A percentile compares a stretch with the other conserved stretches of the same genome.
phyloP scores from a whole-genome alignment of 495 filamentous ascomycete species.

The Penicillium ochrochloron region DNA sequence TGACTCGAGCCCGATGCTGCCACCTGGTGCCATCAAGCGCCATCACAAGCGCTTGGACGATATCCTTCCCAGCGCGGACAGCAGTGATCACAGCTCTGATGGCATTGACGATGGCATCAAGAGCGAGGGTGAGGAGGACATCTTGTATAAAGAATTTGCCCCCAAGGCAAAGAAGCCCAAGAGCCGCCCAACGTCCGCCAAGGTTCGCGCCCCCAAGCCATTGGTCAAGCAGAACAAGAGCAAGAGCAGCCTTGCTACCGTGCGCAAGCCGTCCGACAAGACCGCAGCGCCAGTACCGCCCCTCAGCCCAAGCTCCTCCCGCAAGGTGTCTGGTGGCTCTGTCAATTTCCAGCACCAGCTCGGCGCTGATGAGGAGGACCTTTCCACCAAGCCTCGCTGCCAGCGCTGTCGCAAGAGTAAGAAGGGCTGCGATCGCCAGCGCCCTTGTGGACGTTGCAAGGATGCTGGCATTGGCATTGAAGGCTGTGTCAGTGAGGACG shows the following conservation, averaged over 20 bases:
- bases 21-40: constrained; percentile 54
- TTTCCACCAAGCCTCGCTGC: constrained; percentile 94
- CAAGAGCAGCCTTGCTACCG: constrained; percentile 34
- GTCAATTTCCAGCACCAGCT: constrained; percentile 71
- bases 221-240: constrained; percentile 49
- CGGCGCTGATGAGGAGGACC: constrained; percentile 82
- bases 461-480: constrained; percentile 93
- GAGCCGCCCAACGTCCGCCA: constrained; percentile 42
- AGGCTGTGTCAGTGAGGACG: constrained; percentile 94
- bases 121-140: constrained; percentile 55
- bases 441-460: constrained; percentile 91
- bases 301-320: constrained; percentile 65
- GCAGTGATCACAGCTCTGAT: constrained; percentile 71
- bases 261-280: constrained; percentile 61
- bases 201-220: constrained; percentile 43
- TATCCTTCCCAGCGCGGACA: constrained; percentile 69
- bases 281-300: constrained; percentile 40
- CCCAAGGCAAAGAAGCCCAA: constrained; percentile 54
- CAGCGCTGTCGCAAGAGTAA: constrained; percentile 99
- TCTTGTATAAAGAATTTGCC: constrained; percentile 44
- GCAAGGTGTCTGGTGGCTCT: constrained; percentile 75
- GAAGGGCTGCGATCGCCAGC: constrained; percentile 96
- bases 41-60: constrained; percentile 63
- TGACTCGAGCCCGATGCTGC: constrained; percentile 60
- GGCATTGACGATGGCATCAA: constrained; percentile 58